These are phyloP conservation scores for Amanita polypyramis DNA, from an alignment of 768 basidiomycete genomes.

Conservation along the genomic window DNA sequence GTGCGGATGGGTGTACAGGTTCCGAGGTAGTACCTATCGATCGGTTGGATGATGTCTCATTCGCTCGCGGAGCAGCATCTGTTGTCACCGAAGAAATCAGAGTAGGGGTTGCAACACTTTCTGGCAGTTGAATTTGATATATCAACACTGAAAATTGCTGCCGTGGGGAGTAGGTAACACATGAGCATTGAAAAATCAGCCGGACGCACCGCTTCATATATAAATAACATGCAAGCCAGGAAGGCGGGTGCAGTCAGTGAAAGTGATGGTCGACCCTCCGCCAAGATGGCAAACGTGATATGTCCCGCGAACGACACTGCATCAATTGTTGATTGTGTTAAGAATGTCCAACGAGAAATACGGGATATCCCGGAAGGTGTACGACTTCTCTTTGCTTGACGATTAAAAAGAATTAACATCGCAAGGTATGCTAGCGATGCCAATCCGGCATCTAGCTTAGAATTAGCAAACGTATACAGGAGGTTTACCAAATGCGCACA, in stretches of 20 bases:
- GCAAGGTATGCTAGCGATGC: slow-evolving; percentile 56
- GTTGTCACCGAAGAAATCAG: slow-evolving; percentile 15
- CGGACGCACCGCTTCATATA: slow-evolving; percentile 71
- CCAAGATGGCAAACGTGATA: slow-evolving; percentile 78
- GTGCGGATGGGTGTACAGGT: slow-evolving; percentile 8
- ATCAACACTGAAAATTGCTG: slow-evolving; percentile 82
- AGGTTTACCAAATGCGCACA: slow-evolving; percentile 25
- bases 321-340: slow-evolving; percentile 71
- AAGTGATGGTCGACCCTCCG: slow-evolving; percentile 73
- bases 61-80: slow-evolving; percentile 14
- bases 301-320: slow-evolving; percentile 82
- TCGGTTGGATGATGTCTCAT: slow-evolving; percentile 10
- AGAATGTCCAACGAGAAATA: slow-evolving; percentile 76
- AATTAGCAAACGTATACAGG: slow-evolving; percentile 8
- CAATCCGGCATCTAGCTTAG: slow-evolving; percentile 55
- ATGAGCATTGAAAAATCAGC: background rate
- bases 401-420: slow-evolving; percentile 56
- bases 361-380: slow-evolving; percentile 73
- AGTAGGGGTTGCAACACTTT: slow-evolving; percentile 27
- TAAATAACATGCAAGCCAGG: slow-evolving; percentile 66
- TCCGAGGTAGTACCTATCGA: slow-evolving; percentile 9
- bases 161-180: background rate
- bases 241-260: slow-evolving; percentile 81
- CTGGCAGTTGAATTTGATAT: slow-evolving; percentile 76
- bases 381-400: slow-evolving; percentile 65